Conservation (phyloP, 352 stramenopile species). For the Pythium volutum region DNA sequence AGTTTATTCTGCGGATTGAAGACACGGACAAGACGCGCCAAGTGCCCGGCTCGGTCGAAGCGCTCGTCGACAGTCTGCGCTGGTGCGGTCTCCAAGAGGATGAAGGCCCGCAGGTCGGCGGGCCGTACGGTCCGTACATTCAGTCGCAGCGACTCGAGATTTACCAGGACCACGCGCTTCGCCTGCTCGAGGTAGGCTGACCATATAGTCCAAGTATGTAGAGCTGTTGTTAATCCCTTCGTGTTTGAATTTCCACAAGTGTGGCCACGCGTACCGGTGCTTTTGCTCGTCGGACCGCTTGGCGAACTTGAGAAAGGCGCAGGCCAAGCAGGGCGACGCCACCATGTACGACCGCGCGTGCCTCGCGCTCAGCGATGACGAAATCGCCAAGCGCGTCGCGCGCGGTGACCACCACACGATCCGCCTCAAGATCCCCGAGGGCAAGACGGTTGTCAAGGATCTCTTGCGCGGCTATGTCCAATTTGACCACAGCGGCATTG, state of each 20-base stretch:
- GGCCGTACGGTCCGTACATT: constrained; percentile 93
- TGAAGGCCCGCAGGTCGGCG: constrained; percentile 92
- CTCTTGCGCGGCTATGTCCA: constrained; percentile 93
- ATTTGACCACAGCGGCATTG: constrained; percentile 86
- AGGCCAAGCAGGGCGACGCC: constrained; percentile 85
- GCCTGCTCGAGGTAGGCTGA: constrained; percentile 70
- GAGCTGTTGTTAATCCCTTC: not conserved
- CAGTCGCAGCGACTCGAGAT: constrained; percentile 95
- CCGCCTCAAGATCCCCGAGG: constrained; percentile 93
- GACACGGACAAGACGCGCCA: constrained; percentile 92
- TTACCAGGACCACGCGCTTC: constrained; percentile 91
- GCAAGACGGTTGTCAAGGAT: constrained; percentile 94
- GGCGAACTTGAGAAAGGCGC: constrained; percentile 88
- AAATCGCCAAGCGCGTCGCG: constrained; percentile 88
- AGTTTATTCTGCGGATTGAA: constrained; percentile 92
- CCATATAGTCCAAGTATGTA: not conserved
- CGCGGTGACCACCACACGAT: constrained; percentile 90
- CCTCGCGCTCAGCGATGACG: constrained; percentile 87
- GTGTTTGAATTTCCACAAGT: constrained; percentile 25
- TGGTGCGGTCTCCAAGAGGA: constrained; percentile 98
- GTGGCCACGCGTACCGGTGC: constrained; percentile 94
- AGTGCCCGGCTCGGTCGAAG: constrained; percentile 81
- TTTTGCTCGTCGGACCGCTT: constrained; percentile 97
- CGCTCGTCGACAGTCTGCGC: constrained; percentile 83
- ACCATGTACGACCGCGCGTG: constrained; percentile 98